phyloP scores from a whole-genome alignment of 2,329 filamentous ascomycete species.

The Aspergillus novoparasiticus region DNA sequence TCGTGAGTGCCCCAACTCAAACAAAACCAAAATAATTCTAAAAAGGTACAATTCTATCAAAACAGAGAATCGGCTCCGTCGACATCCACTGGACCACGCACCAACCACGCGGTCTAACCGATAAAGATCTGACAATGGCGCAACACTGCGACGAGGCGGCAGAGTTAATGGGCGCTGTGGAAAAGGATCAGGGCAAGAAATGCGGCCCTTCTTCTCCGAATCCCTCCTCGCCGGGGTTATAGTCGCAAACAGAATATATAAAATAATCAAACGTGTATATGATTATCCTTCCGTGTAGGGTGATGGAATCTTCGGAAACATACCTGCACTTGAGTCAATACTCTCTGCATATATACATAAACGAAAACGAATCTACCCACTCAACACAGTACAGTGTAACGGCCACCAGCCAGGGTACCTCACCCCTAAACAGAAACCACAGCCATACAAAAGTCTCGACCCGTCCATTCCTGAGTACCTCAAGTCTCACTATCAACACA shows the following conservation, averaged over 20 bases:
- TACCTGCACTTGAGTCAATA: neutral
- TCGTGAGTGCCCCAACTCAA: constrained; percentile 25
- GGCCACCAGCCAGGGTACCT: too few relatives aligned
- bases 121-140: constrained; percentile 41
- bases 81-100: constrained; percentile 46
- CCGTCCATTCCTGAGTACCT: too few relatives aligned
- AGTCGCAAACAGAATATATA: neutral
- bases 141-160: constrained; percentile 41
- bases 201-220: constrained; percentile 19
- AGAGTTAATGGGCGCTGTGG: constrained; percentile 35
- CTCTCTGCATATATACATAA: neutral
- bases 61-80: constrained; percentile 40
- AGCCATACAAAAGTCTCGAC: too few relatives aligned
- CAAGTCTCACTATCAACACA: too few relatives aligned
- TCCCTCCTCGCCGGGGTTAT: neutral
- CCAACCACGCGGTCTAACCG: constrained; percentile 40
- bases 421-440: too few relatives aligned
- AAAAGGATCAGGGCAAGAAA: constrained; percentile 33
- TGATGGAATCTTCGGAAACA: too few relatives aligned
- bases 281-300: neutral
- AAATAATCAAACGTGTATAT: neutral
- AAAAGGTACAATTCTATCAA: neutral
- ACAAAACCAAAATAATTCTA: constrained; percentile 8
- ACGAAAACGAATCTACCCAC: too few relatives aligned
- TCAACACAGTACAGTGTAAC: too few relatives aligned